Evolutionary conservation across 805 yeast genomes (phyloP).

Genomic region (Millerozyma acaciae): DNA sequence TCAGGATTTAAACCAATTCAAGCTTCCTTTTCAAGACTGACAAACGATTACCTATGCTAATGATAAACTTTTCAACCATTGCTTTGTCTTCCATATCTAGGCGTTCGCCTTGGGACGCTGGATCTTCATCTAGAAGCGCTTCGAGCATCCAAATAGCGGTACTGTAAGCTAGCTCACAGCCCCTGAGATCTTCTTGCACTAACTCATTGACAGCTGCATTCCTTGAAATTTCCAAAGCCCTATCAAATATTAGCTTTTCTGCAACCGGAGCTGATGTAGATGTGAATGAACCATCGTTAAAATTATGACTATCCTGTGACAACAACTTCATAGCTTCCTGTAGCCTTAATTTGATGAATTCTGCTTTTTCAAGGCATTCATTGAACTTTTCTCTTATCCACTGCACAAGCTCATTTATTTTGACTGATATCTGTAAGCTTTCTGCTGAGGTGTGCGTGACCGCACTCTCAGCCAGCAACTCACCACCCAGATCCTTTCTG

Average conservation of each 20-base stretch:
- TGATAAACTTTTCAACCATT: slow-evolving; percentile 76
- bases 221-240: slow-evolving; percentile 90
- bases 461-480: slow-evolving; percentile 1
- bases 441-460: slow-evolving; percentile 1
- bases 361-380: slow-evolving; percentile 86
- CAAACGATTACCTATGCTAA: slow-evolving; percentile 77
- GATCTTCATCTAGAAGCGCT: slow-evolving; percentile 61
- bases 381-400: slow-evolving; percentile 90
- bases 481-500: slow-evolving; percentile 1
- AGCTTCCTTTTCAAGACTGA: slow-evolving; percentile 62
- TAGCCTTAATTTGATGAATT: slow-evolving; percentile 58
- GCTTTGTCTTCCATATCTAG: slow-evolving; percentile 70
- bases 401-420: slow-evolving; percentile 71
- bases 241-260: slow-evolving; percentile 83
- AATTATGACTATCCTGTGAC: slow-evolving; percentile 8
- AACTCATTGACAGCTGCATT: slow-evolving; percentile 88
- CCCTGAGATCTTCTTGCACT: slow-evolving; percentile 63
- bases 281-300: slow-evolving; percentile 3
- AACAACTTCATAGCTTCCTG: slow-evolving; percentile 45
- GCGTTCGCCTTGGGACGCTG: slow-evolving; percentile 28
- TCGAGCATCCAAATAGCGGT: slow-evolving; percentile 96
- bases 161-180: slow-evolving; percentile 85
- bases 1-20: slow-evolving; percentile 18
- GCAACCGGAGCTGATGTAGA: slow-evolving; percentile 46
- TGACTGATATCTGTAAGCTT: slow-evolving; percentile 23